Base-by-base conservation (phyloP, 1,139 yeast genomes). In the Diutina neorugosa region DNA sequence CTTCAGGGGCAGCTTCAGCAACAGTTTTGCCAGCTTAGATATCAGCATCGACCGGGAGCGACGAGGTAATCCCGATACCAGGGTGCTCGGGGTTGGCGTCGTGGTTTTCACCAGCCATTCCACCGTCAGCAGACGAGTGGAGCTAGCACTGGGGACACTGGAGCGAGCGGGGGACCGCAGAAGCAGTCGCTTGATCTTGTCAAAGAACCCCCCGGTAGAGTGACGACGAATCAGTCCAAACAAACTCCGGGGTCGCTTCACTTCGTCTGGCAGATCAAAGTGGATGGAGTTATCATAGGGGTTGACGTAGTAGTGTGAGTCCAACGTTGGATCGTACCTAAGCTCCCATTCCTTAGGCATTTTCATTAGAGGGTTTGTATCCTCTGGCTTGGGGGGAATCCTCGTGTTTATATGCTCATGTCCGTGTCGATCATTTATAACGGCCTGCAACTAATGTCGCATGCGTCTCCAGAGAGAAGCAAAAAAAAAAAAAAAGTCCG, bases 231-330 rank as follows among this genome's bases (percentile, higher is more conserved):
- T 31, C 37, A 31, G 37, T 4, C 37, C 37, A 14, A 31, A 31
- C 37, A 31, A 31, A 14, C 12, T 25, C n/a, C 21, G 19, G 40
- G 27, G 40, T 2, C 50, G 37, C 21, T 27, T 46, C n/a, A 74
- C 78, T 58, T 74, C 78, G 55, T 69, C 65, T 3, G 78, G 78
- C 47, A 65, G 65, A 57, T 74, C 78, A 57, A 72, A 74, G 18
- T 71, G 61, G 14, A 71, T 63, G 3, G 68, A 57, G 51, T 68
- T 66, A 52, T 69, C 71, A 31, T 57, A 55, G 18, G 64, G 59
- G 59, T 73, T 69, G 37, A 66, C 55, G 56, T 70, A 74, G 61
- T 73, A 73, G 57, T 69, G 64, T 58, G 71, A 74, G 48, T 69
- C 63, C 53, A 74, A 62, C 21, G 63, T 61, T 3, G 61, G 55